These are phyloP conservation scores for Pittosporum tobira DNA, from an alignment of 129 eudicot genomes.

Conservation along the genomic window DNA sequence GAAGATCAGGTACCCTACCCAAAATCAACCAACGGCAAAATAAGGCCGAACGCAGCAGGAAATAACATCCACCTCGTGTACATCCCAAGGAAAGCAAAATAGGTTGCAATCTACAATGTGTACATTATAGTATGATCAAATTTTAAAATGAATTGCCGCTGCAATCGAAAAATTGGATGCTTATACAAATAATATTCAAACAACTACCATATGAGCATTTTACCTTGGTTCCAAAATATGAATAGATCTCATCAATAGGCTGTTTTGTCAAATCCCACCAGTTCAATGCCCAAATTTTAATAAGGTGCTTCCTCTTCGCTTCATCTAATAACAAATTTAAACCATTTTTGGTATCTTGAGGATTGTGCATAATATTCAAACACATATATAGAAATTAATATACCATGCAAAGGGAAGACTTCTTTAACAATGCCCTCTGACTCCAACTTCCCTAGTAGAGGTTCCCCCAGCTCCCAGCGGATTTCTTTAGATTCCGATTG, in stretches of 20 bases:
- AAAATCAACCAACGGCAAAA: constrained; percentile 60
- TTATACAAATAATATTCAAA: not conserved
- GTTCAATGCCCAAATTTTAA: constrained; percentile 84
- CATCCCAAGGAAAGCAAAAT: constrained; percentile 96
- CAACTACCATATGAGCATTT: constrained; percentile 9
- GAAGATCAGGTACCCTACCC: constrained; percentile 44
- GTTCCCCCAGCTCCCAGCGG: constrained; percentile 65
- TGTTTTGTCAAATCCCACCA: constrained; percentile 73
- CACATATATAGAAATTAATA: not conserved
- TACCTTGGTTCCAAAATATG: constrained; percentile 85
- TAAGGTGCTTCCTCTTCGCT: constrained; percentile 56
- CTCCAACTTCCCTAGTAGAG: constrained; percentile 64
- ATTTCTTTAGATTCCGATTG: constrained; percentile 33
- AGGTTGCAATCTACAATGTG: constrained; percentile 64
- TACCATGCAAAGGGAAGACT: constrained; percentile 92
- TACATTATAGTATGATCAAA: not conserved
- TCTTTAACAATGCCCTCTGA: constrained; percentile 60
- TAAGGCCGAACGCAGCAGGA: constrained; percentile 72
- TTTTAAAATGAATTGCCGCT: not conserved
- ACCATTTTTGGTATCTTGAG: not conserved
- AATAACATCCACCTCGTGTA: constrained; percentile 75
- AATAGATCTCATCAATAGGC: constrained; percentile 82
- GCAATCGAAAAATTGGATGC: not conserved
- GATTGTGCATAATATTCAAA: not conserved
- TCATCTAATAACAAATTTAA: constrained; percentile 45